Evolutionary conservation across 1,284 basidiomycete species (phyloP), one percentile per base, ranked within the genome.

Genomic region (Termitomyces sp.): DNA sequence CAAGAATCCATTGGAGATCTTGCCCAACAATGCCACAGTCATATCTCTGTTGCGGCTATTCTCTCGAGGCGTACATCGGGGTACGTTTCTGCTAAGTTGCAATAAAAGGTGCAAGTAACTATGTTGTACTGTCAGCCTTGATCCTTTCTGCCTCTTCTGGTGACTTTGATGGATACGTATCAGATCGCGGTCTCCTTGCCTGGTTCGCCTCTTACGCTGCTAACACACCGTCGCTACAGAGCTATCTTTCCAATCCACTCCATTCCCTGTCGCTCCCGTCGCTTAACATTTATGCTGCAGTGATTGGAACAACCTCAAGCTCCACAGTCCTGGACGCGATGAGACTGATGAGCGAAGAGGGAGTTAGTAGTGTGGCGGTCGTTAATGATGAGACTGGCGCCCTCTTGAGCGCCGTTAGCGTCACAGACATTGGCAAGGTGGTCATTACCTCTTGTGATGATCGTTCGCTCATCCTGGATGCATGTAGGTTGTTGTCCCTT

Each of bases 281-380:
- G 3, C 67, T 90, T 5, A 77, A 82, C 60, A 72, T 88, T 28
- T 80, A 82, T 60, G 63, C 75, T 3, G 76, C 81, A 1, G 84
- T 90, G 15, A 72, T 90, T 9, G 77, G 83, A 4, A 70, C 81
- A 8, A 75, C 75, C 6, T 80, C 84, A 40, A 75, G 72, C 17
- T 78, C 80, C 3, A 75, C 76, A 19, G 83, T 90, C 17, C 71
- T 90, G 33, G 83, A 89, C 66, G 87, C 87, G 4, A 90, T 90
- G 88, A 79, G 74, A 55, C 72, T 86, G 30, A 90, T 90, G 88
- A 88, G 86, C 62, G 85, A 88, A 59, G 79, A 85, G 64, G 88
- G 88, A 19, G 87, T 90, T 36, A 88, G 88, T 65, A 88, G 84
- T 61, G 73, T 90, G 46, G 88, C 88, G 19, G 83, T 90, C 6